phyloP scores from a whole-genome alignment of 2,329 filamentous ascomycete genomes.

The Fusarium globosum region DNA sequence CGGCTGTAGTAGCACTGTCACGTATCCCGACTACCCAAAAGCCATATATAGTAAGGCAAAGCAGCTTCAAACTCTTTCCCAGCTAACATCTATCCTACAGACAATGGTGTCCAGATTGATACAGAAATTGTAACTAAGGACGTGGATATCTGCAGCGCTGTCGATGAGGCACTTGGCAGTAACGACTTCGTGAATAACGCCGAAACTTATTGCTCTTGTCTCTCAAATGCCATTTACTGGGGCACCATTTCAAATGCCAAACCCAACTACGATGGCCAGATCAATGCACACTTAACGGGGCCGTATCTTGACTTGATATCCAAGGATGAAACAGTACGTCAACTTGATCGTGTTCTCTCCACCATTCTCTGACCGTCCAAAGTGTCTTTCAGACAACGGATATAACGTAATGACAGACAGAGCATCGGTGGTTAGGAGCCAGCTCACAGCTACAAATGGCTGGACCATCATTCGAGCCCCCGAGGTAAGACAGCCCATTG shows the following conservation, averaged over 20 bases:
- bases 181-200: background rate
- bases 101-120: background rate
- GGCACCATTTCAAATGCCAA: background rate
- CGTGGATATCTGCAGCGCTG: conserved; percentile 4
- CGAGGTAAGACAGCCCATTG: background rate
- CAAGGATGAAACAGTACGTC: background rate
- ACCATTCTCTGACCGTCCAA: background rate
- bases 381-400: background rate
- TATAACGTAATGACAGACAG: background rate
- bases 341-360: rapidly evolving
- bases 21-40: background rate
- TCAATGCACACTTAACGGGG: background rate
- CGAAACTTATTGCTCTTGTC: background rate
- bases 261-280: background rate
- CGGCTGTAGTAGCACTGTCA: background rate
- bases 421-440: background rate
- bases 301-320: background rate
- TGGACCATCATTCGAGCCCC: conserved; percentile 5
- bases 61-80: rapidly evolving
- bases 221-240: background rate
- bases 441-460: background rate
- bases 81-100: background rate
- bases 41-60: background rate
- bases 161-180: background rate
- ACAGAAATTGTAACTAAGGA: background rate